Base-by-base conservation (phyloP, 1,284 basidiomycete species). In the Leccinum angustisporum region DNA sequence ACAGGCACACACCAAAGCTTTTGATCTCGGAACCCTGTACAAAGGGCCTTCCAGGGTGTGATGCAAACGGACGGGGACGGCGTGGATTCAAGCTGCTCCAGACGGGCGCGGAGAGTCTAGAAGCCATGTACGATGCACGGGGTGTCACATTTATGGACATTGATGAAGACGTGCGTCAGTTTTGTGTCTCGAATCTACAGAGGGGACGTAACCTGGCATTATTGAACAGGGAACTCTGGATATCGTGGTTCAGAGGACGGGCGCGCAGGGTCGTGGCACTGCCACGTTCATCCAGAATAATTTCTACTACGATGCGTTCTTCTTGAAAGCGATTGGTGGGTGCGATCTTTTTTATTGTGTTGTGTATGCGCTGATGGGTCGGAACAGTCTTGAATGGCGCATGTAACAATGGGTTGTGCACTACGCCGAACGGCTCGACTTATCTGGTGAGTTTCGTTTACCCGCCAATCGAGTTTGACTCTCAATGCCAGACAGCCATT, bases 291-390 rank as follows among this genome's bases (percentile, higher is more conserved):
- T 99, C 48, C 95, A 97, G 77, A 99, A 99, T 75, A 98, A 98
- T 77, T 95, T 95, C 71, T 99, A 97, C 73, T 95, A 96, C 72
- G 97, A 99, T 70, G 96, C 97, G 0, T 99, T 99, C 81, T 99
- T 99, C 85, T 82, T 99, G 62, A 98, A 98, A 74, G 93, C 95
- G 1, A 91, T 97, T 57, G 88, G 93, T 95, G 57, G 55, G 85
- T 61, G 9, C 2, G 18, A 10, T 13, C 0, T 14, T 7, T 48
- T 27, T 55, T 46, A 46, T 16, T 25, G 31, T 54, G 6, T 51
- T 31, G 48, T 34, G 21, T 30, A 10, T 4, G 13, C 4, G 14
- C n/a, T 67, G 52, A 65, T 36, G 57, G 33, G 14, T 51, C 1
- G 50, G 51, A 30, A 27, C 33, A 64, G 94, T 97, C 2, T 77